Evolutionary conservation across 306 rosid genomes (phyloP).

Genomic region (Sechiopsis laciniata): DNA sequence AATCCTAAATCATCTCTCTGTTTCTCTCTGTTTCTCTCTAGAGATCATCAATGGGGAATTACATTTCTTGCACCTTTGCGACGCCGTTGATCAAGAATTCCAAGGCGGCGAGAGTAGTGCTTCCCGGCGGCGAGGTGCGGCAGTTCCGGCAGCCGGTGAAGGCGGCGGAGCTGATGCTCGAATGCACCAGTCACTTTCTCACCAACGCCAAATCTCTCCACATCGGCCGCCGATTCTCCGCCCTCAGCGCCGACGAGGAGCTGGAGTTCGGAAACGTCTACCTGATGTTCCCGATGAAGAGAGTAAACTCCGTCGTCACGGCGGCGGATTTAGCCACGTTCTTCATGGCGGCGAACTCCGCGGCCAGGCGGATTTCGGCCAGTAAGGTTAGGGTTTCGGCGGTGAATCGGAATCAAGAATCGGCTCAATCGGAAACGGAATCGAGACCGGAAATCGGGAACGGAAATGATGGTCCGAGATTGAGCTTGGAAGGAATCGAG

Average conservation of each 20-base stretch:
- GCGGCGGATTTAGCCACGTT: conserved; percentile 67
- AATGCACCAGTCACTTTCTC: conserved; percentile 49
- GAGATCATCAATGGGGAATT: conserved; percentile 55
- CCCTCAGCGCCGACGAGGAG: conserved; percentile 74
- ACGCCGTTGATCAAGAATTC: conserved; percentile 56
- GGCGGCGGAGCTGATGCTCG: conserved; percentile 91
- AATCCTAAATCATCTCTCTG: neutral
- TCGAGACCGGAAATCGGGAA: neutral
- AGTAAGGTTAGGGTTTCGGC: no score
- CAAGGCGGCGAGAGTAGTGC: conserved; percentile 53
- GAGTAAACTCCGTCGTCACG: conserved; percentile 53
- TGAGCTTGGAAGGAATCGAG: conserved; percentile 66
- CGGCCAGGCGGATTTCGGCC: conserved; percentile 51
- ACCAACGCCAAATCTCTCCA: conserved; percentile 56
- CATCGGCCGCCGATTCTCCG: conserved; percentile 59
- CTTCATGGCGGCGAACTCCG: conserved; percentile 73
- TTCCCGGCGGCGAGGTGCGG: conserved; percentile 69
- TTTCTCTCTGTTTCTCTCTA: neutral
- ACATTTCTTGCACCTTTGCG: conserved; percentile 58
- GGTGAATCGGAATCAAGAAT: conserved; percentile 15
- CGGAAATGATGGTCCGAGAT: conserved; percentile 27
- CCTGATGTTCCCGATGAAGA: conserved; percentile 67
- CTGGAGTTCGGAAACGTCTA: conserved; percentile 64
- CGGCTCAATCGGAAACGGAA: neutral
- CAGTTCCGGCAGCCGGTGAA: conserved; percentile 48